Percentiles rank a stretch among this genome's conserved stretches.
Conservation (phyloP, 768 basidiomycete genomes). For the Termitomyces sp. region DNA sequence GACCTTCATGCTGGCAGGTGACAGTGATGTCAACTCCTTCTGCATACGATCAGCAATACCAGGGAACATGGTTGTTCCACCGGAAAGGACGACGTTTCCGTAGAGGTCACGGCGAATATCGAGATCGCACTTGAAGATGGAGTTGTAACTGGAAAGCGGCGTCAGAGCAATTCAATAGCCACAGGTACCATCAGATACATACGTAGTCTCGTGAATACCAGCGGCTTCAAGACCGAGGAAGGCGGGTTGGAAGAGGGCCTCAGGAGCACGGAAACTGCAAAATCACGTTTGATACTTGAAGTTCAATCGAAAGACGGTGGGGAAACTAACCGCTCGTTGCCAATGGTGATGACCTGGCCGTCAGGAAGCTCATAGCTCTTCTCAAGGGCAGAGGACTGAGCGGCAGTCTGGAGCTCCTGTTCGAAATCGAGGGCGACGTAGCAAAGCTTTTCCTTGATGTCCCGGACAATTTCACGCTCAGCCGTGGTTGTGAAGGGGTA, state of each 20-base stretch:
- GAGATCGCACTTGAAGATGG: constrained; percentile 84
- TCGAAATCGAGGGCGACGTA: constrained; percentile 95
- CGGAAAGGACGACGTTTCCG: constrained; percentile 85
- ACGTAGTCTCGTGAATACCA: constrained; percentile 93
- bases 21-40: constrained; percentile 84
- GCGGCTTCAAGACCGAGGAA: constrained; percentile 87
- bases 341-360: constrained; percentile 94
- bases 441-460: constrained; percentile 97
- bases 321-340: constrained; percentile 83
- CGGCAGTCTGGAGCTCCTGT: constrained; percentile 89
- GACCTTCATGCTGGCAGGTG: constrained; percentile 87
- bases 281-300: constrained; percentile 51
- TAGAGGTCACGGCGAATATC: constrained; percentile 82
- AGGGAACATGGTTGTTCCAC: constrained; percentile 95
- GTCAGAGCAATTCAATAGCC: constrained; percentile 10
- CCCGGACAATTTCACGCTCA: constrained; percentile 91
- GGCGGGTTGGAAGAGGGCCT: constrained; percentile 91
- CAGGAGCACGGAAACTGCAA: constrained; percentile 82
- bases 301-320: constrained; percentile 44
- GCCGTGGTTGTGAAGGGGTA: constrained; percentile 94
- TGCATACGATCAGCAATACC: constrained; percentile 96
- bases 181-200: constrained; percentile 18
- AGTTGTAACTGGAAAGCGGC: constrained; percentile 62
- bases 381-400: constrained; percentile 85
- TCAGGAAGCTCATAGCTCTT: constrained; percentile 92